phyloP scores from a whole-genome alignment of 768 basidiomycete genomes.

The Strobilomyces dryophilus region DNA sequence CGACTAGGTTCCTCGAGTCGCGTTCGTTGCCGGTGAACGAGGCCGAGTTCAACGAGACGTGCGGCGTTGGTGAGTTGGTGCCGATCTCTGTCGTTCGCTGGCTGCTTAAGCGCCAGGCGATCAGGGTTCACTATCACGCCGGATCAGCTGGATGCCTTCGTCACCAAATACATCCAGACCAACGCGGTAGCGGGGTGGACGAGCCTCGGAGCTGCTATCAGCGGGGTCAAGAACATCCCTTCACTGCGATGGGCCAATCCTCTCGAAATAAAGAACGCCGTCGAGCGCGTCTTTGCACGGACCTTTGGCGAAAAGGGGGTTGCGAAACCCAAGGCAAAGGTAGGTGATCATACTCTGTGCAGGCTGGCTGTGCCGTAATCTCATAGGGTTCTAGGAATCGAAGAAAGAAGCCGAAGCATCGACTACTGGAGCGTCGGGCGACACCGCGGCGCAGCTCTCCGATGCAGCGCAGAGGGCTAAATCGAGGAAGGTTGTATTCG shows the following conservation, averaged over 20 bases:
- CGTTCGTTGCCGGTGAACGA: conserved; percentile 60
- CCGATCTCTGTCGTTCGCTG: neutral
- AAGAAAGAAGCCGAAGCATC: conserved; percentile 40
- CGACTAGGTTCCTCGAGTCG: conserved; percentile 67
- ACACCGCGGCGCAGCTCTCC: conserved; percentile 29
- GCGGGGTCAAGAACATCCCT: conserved; percentile 55
- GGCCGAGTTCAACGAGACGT: conserved; percentile 66
- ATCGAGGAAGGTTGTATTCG: conserved; percentile 67
- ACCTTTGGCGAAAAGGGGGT: conserved; percentile 71
- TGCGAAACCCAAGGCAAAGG: conserved; percentile 65
- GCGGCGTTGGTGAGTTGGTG: conserved; percentile 81
- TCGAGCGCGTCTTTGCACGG: conserved; percentile 63
- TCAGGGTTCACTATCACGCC: conserved; percentile 77
- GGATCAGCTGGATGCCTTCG: conserved; percentile 53
- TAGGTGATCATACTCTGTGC: conserved; percentile 21
- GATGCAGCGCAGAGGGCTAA: conserved; percentile 35
- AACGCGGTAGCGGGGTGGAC: conserved; percentile 68
- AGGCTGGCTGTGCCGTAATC: neutral
- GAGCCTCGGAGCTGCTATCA: conserved; percentile 63
- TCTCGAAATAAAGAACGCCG: conserved; percentile 78
- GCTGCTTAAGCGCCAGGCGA: conserved; percentile 2
- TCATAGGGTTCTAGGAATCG: conserved; percentile 36
- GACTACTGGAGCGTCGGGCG: conserved; percentile 6
- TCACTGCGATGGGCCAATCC: conserved; percentile 79
- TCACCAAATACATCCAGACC: conserved; percentile 54